A percentile compares a stretch with the other conserved stretches of the same genome.
These are phyloP conservation scores for Eruca vesicaria DNA, from an alignment of 441 rosid genomes.

Conservation along the genomic window DNA sequence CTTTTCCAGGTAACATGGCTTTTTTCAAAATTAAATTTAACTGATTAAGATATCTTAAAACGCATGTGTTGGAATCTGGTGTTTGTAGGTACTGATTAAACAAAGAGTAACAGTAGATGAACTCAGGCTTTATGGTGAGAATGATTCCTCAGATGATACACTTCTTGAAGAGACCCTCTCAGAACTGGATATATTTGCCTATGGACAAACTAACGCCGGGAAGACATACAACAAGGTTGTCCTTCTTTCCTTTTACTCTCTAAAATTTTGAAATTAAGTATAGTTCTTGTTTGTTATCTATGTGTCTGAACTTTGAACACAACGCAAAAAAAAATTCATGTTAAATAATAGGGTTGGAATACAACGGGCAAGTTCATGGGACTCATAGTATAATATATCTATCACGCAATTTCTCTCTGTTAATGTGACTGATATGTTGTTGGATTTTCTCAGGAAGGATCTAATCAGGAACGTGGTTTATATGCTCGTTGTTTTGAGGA, in stretches of 20 bases:
- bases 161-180: conserved; percentile 58
- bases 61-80: background rate
- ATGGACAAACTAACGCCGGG: conserved; percentile 94
- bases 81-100: conserved; percentile 59
- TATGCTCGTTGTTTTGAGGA: conserved; percentile 98
- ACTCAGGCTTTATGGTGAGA: conserved; percentile 82
- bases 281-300: background rate
- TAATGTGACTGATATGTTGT: background rate
- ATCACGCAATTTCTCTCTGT: background rate
- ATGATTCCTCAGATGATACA: conserved; percentile 61
- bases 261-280: background rate
- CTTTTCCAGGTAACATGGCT: conserved; percentile 61
- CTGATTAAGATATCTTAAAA: too few relatives aligned
- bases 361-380: background rate
- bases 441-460: conserved; percentile 79
- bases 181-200: conserved; percentile 89
- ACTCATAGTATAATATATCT: background rate
- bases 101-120: conserved; percentile 70
- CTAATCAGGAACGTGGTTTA: conserved; percentile 92
- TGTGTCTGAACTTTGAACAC: conserved; percentile 1
- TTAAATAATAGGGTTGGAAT: background rate
- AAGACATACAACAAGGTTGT: conserved; percentile 94
- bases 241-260: conserved; percentile 35
- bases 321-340: background rate
- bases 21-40: too few relatives aligned